Base-by-base conservation (phyloP, 2,329 filamentous ascomycete species). In the Trichophyton verrucosum region DNA sequence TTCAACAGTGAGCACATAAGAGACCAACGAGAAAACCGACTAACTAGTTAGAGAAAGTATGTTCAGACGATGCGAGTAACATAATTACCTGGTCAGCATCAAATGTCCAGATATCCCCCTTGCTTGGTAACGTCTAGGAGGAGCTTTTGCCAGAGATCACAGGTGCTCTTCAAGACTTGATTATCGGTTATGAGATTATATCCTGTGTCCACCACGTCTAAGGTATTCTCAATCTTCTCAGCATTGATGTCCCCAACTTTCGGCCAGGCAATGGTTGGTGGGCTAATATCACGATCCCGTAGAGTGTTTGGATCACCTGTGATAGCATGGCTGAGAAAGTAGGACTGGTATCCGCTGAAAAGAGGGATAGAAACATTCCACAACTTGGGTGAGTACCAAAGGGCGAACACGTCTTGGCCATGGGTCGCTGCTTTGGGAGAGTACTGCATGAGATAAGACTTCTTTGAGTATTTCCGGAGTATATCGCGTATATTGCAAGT, bases 401-500 rank as follows among this genome's bases (percentile, higher is more conserved):
- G 6, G 6, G 56, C 56, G 1, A 22, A n/a, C 15, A 58, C 36
- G 17, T 58, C 56, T 20, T n/a, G 17, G 24, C 56, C 56, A 27
- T 58, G 56, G 8, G 56, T 58, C 11, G 56, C 56, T 44, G 11
- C 17, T 11, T 27, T 13, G 24, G 36, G 20, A 27, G 56, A 58
- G 36, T 42, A 58, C 24, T 46, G 36, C 33, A 46, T 58, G 9
- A 58, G 36, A 24, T 58, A 44, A 24, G 56, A n/a, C 36, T 30
- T 24, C 15, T 58, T 11, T 17, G 56, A 24, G 7, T 58, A 58
- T 15, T 6, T 20, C 11, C 22, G 36, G 11, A 42, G 36, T 24
- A 58, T 42, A 44, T 20, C 13, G n/a, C 56, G 56, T 42, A 46
- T 44, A 11, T 58, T 58, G 36, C 56, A 58, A 44, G 36, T 20